Evolutionary conservation across 768 basidiomycete species (phyloP), one percentile per base, ranked within the genome.

Genomic region (Hydnomerulius pinastri): DNA sequence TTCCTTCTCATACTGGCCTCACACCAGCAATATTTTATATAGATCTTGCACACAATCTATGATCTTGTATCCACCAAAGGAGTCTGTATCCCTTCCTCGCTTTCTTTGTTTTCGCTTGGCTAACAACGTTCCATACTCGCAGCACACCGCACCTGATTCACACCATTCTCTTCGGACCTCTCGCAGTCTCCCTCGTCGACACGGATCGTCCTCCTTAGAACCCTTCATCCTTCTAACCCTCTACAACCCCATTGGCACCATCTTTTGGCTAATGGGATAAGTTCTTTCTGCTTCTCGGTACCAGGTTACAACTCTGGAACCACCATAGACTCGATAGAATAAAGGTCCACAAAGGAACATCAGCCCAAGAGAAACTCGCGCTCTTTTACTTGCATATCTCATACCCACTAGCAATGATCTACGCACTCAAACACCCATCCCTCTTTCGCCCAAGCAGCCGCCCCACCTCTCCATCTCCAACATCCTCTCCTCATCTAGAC

Each of bases 121-220:
- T 64, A 27, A 57, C 47, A 17, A 36, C 18, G 18, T n/a, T 21
- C 23, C 4, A 32, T 17, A 8, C 27, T 36, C 5, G 50, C 53
- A 72, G 68, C 59, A 53, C 53, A 46, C 51, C 33, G 42, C 56
- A 57, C 54, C 56, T 73, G 66, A 69, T 64, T 59, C 46, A 46
- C 77, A 75, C 70, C 71, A 76, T 82, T 78, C 75, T 79, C 71
- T 78, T 83, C 68, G 76, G 74, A 67, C 86, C 85, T 58, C 78
- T 82, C 73, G 78, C 70, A 53, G 76, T 73, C 69, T 63, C 72
- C 69, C 73, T 83, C 59, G 71, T 84, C 66, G 83, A 83, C 80
- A 82, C 81, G 46, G 87, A 91, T 77, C 75, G 84, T 57, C 89
- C 89, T 64, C 89, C 89, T 78, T 91, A 86, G 81, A 71, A 69